Evolutionary conservation across 257 asterid species (phyloP), one percentile per base, ranked within the genome.

Genomic region (Plantago elongata): DNA sequence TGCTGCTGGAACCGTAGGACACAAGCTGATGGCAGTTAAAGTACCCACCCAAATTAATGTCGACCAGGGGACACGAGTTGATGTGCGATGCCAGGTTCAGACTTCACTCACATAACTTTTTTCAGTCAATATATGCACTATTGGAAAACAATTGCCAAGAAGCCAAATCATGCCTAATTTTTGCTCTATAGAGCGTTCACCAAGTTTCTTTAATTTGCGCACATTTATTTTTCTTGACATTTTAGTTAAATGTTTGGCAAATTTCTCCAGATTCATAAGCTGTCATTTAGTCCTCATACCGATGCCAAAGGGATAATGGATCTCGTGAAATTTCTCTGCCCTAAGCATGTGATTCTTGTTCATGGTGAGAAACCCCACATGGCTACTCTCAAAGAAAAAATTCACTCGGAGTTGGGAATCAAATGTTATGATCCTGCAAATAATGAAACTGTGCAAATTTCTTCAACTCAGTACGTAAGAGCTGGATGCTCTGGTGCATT

Each of bases 241-340:
- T 38, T 69, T 3, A 38, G 30, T 2, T 27, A 38, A 51, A 51
- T 45, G 7, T 61, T 61, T 48, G 51, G 14, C 51, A 46, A 46
- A 44, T 45, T 40, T 57, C 29, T 71, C 59, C 86, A 82, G 88
- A 78, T 82, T 59, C 79, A 79, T 67, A 83, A 82, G 13, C 44
- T 82, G 50, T 79, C 88, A 8, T 92, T 92, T 69, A 92, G 99
- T 75, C 89, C 93, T 43, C 99, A 92, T 66, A 89, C 97, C 13
- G 97, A 92, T 65, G 89, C 89, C 73, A 89, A 86, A 79, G 99
- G 99, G 77, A 92, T 92, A 61, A 76, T 87, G 87, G 99, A 92
- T 78, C 86, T 92, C 18, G 54, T 92, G 47, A 84, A 75, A 72
- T 92, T 89, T 75, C 90, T 92, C 13, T 81, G 85, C 38, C 99